Evolutionary conservation across 257 asterid species (phyloP).

Genomic region (Fraxinus quadrangulata): DNA sequence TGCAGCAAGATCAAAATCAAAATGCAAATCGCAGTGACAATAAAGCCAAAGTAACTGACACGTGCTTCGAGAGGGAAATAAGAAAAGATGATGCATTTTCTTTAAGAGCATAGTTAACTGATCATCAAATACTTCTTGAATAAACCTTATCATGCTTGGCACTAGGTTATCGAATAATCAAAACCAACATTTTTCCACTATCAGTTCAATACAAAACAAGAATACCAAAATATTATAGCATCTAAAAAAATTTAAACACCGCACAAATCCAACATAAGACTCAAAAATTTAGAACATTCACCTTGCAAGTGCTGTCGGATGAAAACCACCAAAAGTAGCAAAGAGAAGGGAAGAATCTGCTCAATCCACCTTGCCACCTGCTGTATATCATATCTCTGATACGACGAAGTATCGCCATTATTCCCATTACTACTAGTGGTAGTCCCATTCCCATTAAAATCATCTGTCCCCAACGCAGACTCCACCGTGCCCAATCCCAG

Average conservation of each 20-base stretch:
- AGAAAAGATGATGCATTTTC: neutral
- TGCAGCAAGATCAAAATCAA: neutral
- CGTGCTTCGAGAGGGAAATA: neutral
- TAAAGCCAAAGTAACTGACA: neutral
- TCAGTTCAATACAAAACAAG: neutral
- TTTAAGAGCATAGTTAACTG: neutral
- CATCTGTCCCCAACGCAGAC: slow-evolving; percentile 35
- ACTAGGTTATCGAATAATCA: neutral
- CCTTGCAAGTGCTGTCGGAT: slow-evolving; percentile 97
- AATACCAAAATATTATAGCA: neutral
- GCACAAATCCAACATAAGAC: neutral
- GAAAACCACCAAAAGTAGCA: slow-evolving; percentile 81
- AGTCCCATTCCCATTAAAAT: slow-evolving; percentile 30
- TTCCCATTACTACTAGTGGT: slow-evolving; percentile 20
- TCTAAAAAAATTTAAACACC: neutral
- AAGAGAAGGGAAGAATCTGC: slow-evolving; percentile 83
- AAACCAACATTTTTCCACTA: neutral
- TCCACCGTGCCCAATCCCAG: slow-evolving; percentile 40
- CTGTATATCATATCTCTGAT: slow-evolving; percentile 58
- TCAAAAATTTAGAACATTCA: slow-evolving; percentile 20
- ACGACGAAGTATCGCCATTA: slow-evolving; percentile 49
- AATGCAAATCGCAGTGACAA: neutral
- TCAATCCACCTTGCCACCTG: slow-evolving; percentile 61
- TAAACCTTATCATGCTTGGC: neutral
- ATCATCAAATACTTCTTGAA: neutral